These are phyloP conservation scores for Fusarium subtropicale DNA, from an alignment of 2,329 filamentous ascomycete species.

Conservation along the genomic window DNA sequence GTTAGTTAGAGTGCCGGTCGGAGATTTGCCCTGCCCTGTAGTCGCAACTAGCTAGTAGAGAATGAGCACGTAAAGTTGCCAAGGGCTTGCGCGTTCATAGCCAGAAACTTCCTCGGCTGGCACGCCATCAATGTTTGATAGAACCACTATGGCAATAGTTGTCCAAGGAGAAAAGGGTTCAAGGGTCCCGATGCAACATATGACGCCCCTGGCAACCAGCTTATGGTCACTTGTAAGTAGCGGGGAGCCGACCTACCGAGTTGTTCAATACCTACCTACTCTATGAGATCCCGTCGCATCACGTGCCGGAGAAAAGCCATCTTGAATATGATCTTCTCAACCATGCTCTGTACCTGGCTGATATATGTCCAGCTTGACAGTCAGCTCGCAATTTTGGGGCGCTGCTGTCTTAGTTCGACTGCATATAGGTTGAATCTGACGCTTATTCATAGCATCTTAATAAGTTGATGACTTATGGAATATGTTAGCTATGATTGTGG, in stretches of 20 bases:
- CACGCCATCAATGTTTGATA: neutral
- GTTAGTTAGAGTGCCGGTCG: neutral
- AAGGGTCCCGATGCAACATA: neutral
- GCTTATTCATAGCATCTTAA: neutral
- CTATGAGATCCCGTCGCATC: neutral
- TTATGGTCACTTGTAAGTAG: neutral
- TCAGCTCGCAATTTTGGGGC: neutral
- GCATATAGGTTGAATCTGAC: neutral
- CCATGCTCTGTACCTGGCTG: neutral
- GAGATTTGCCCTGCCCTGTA: neutral
- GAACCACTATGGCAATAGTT: neutral
- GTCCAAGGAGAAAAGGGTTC: neutral
- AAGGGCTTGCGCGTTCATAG: conserved; percentile 1
- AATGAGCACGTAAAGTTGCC: neutral
- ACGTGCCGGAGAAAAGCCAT: conserved; percentile 2
- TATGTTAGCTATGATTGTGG: conserved; percentile 9
- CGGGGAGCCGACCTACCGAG: neutral
- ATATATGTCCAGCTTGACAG: neutral
- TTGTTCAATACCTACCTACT: neutral
- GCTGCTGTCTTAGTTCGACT: neutral
- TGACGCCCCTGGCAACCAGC: neutral
- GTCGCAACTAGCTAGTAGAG: neutral
- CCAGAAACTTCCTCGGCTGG: conserved; percentile 16
- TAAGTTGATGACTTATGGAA: neutral
- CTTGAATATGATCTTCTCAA: conserved; percentile 1